Evolutionary conservation across 2,329 filamentous ascomycete species (phyloP), one percentile per base, ranked within the genome.

Genomic region (Drechslerella dactyloides): DNA sequence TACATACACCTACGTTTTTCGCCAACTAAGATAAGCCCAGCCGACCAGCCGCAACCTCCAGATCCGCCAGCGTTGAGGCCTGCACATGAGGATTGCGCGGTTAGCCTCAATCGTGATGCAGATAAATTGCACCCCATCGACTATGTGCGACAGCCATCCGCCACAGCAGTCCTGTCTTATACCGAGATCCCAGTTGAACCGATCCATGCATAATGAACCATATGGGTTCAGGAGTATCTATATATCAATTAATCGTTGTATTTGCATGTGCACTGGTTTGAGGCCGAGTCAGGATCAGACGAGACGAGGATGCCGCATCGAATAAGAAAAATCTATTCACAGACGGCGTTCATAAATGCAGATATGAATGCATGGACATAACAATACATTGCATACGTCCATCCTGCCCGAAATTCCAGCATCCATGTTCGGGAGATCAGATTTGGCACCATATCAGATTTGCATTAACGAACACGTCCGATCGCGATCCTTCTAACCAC

Each of bases 51-150:
- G 27, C 27, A 33, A 33, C 27, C 4, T 8, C 8, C 27, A 8
- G 4, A 33, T 33, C 27, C 3, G 27, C n/a, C 37, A 42, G 44
- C n/a, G 19, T 21, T 17, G 19, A 48, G 50, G 30, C 48, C 56
- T 40, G 57, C 37, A 48, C 57, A 33, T 62, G 8, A 10, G 15
- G 19, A 57, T 40, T 62, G 37, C 40, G 57, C 64, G 64, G 64
- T 62, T 69, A 52, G 57, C 42, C 59, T 50, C 21, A 35, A 53
- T 56, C 50, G 27, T 51, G 63, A 68, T 68, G 60, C 63, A 68
- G 48, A 68, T 68, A 60, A 44, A 68, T 68, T 68, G 52, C 50
- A 51, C 50, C 42, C 48, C 50, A 60, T 15, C 19, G 37, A n/a
- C 23, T 33, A 33, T 33, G 27, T 8, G 3, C 27, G 27, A 33